phyloP scores from a whole-genome alignment of 2,329 filamentous ascomycete genomes.

The Diplodia seriata region DNA sequence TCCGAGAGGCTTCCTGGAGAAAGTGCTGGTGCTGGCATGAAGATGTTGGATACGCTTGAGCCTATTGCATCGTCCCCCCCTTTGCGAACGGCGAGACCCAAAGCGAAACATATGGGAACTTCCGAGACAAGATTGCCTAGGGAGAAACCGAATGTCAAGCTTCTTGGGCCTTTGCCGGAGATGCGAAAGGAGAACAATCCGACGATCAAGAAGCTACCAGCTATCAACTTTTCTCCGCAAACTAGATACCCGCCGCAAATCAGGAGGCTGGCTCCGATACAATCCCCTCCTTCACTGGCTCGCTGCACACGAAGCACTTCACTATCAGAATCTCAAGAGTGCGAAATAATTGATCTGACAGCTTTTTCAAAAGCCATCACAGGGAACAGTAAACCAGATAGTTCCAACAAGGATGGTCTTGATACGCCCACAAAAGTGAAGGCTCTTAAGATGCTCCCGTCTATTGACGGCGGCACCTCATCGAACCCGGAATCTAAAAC shows the following conservation, averaged over 20 bases:
- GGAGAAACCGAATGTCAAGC: background rate
- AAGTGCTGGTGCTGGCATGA: background rate
- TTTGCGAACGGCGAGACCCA: background rate
- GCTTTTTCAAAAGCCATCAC: background rate
- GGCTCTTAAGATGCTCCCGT: background rate
- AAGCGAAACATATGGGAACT: background rate
- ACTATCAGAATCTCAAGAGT: background rate
- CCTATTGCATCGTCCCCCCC: background rate
- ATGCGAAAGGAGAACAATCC: background rate
- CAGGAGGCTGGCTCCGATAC: background rate
- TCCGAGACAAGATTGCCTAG: background rate
- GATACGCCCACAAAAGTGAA: background rate
- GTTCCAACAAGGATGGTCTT: background rate
- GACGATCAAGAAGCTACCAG: background rate
- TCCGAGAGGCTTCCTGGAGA: constrained; percentile 3
- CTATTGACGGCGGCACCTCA: background rate
- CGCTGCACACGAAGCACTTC: background rate
- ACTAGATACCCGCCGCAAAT: background rate
- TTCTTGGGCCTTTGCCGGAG: background rate
- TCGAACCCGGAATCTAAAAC: background rate
- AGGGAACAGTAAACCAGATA: background rate
- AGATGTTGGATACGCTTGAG: constrained; percentile 3
- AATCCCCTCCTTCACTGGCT: background rate
- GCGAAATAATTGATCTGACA: constrained; percentile 4
- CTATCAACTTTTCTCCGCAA: background rate